Conservation (phyloP, 2,329 filamentous ascomycete species). For the Aspergillus oerlinghausenensis region DNA sequence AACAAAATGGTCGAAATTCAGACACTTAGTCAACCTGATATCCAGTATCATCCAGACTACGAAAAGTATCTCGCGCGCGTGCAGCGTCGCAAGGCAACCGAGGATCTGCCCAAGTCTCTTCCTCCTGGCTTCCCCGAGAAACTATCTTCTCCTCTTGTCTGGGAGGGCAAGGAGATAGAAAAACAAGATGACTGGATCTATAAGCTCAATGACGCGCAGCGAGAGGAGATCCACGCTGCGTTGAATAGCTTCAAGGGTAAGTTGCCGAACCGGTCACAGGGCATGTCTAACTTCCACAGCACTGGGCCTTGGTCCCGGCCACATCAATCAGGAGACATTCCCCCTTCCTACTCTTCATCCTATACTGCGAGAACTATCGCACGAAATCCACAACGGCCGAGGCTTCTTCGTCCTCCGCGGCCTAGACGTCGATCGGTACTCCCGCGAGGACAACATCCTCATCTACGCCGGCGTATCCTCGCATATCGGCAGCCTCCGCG, state of each 20-base stretch:
- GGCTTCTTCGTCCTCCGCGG: conserved; percentile 46
- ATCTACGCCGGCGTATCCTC: conserved; percentile 43
- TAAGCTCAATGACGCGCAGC: conserved; percentile 31
- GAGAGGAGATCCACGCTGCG: conserved; percentile 42
- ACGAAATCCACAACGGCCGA: conserved; percentile 37
- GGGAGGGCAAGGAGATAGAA: conserved; percentile 41
- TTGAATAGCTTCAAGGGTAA: conserved; percentile 40
- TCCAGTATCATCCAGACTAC: conserved; percentile 25
- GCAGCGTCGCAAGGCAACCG: conserved; percentile 16
- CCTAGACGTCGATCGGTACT: conserved; percentile 34
- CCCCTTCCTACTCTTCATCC: conserved; percentile 36
- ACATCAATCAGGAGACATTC: conserved; percentile 46
- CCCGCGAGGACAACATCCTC: conserved; percentile 35
- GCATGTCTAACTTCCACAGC: conserved; percentile 18
- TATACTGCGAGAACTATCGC: conserved; percentile 30
- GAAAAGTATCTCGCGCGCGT: conserved; percentile 22
- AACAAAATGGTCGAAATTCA: conserved; percentile 1
- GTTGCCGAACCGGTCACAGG: background rate
- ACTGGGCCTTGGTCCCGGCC: conserved; percentile 26
- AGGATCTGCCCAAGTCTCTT: conserved; percentile 21
- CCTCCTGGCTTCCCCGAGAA: conserved; percentile 41
- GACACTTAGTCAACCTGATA: conserved; percentile 23
- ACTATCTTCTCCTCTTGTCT: conserved; percentile 43
- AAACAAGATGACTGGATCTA: conserved; percentile 40
- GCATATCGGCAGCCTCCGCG: conserved; percentile 38